Percentiles rank a stretch among this genome's conserved stretches.
Conservation (phyloP, 371 early-diverging fungal species). For the Chytridiales sp. region DNA sequence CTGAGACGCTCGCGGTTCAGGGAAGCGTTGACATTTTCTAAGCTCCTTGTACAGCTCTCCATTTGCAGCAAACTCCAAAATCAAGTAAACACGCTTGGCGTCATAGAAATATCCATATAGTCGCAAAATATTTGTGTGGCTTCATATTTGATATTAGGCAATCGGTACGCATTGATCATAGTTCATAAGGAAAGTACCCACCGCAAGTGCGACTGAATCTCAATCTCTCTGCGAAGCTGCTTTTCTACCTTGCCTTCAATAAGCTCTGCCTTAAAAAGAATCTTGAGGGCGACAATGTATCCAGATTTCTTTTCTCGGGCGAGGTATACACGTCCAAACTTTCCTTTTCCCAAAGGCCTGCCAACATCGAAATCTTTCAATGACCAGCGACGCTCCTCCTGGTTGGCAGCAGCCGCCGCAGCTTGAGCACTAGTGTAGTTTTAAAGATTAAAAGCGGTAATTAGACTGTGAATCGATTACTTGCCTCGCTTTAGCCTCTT, state of each 20-base stretch:
- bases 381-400: no score
- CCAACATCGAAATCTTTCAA: slow-evolving; percentile 97
- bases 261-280: slow-evolving; percentile 84
- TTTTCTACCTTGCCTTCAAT: slow-evolving; percentile 70
- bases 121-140: slow-evolving; percentile 91
- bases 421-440: no score
- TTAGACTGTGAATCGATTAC: no score
- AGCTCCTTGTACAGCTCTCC: slow-evolving; percentile 92
- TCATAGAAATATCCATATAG: slow-evolving; percentile 98
- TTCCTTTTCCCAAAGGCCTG: slow-evolving; percentile 89
- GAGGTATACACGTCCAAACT: slow-evolving; percentile 97
- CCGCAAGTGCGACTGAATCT: slow-evolving; percentile 94
- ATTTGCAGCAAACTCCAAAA: slow-evolving; percentile 94
- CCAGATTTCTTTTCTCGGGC: slow-evolving; percentile 86
- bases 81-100: slow-evolving; percentile 83
- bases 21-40: slow-evolving; percentile 62
- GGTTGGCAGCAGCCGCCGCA: no score
- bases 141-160: slow-evolving; percentile 24
- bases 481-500: no score
- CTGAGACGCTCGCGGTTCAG: slow-evolving; percentile 75
- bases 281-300: slow-evolving; percentile 91
- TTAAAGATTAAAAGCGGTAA: no score
- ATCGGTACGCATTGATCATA: slow-evolving; percentile 2
- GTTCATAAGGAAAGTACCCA: slow-evolving; percentile 25
- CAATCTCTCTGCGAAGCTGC: slow-evolving; percentile 94